A percentile compares a stretch with the other conserved stretches of the same genome.
phyloP scores from a whole-genome alignment of 768 basidiomycete genomes.

The Pulveroboletus sp. region DNA sequence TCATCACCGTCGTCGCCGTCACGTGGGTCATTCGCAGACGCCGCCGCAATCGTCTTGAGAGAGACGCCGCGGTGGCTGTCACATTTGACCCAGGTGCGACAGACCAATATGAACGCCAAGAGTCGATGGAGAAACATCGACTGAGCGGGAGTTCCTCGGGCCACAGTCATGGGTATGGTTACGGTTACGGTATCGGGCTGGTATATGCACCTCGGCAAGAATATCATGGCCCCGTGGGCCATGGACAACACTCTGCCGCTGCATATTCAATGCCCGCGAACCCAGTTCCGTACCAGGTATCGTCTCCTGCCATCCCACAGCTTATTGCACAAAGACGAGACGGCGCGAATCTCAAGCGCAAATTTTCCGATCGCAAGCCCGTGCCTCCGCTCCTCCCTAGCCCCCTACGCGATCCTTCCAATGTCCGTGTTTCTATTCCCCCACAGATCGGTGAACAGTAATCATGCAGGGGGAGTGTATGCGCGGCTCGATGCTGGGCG shows the following conservation, averaged over 20 bases:
- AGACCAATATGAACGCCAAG: slow-evolving; percentile 22
- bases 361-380: slow-evolving; percentile 32
- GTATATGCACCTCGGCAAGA: slow-evolving; percentile 19
- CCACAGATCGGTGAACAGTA: slow-evolving; percentile 14
- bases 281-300: slow-evolving; percentile 5
- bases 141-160: slow-evolving; percentile 25
- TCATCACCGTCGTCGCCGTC: slow-evolving; percentile 39
- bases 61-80: slow-evolving; percentile 39
- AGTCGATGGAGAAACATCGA: slow-evolving; percentile 16
- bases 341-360: slow-evolving; percentile 31
- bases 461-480: neutral
- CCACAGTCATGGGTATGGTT: slow-evolving; percentile 21
- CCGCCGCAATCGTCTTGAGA: slow-evolving; percentile 35
- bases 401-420: slow-evolving; percentile 22
- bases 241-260: slow-evolving; percentile 20
- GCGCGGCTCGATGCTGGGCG: slow-evolving; percentile 1
- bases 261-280: neutral
- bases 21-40: slow-evolving; percentile 50
- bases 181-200: slow-evolving; percentile 14
- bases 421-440: slow-evolving; percentile 20
- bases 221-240: slow-evolving; percentile 16
- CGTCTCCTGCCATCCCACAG: slow-evolving; percentile 12
- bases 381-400: slow-evolving; percentile 26
- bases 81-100: slow-evolving; percentile 44
- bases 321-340: slow-evolving; percentile 18